phyloP scores from a whole-genome alignment of 2,329 filamentous ascomycete genomes.

The Aspergillus ochraceus region DNA sequence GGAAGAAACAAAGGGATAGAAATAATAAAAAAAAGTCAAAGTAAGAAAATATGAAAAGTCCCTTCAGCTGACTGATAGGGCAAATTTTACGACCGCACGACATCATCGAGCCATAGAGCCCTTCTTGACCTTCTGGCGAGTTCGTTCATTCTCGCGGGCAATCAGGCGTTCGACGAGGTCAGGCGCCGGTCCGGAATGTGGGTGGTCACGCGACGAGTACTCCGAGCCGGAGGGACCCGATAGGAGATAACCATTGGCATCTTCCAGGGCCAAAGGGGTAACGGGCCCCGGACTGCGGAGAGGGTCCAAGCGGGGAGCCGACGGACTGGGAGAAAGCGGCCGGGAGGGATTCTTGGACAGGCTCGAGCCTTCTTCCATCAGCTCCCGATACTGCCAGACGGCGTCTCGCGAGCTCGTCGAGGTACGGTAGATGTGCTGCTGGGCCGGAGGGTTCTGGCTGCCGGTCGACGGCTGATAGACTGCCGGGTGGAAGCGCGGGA shows the following conservation, averaged over 20 bases:
- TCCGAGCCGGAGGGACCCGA: slow-evolving; percentile 30
- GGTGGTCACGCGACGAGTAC: slow-evolving; percentile 20
- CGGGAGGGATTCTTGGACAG: slow-evolving; percentile 30
- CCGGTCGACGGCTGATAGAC: slow-evolving; percentile 39
- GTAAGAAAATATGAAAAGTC: background rate
- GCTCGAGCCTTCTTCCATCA: slow-evolving; percentile 39
- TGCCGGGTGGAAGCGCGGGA: slow-evolving; percentile 49
- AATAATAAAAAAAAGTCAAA: background rate
- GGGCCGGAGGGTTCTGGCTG: slow-evolving; percentile 23
- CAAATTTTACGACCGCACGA: background rate
- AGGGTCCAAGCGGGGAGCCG: slow-evolving; percentile 46
- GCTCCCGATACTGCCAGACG: slow-evolving; percentile 44
- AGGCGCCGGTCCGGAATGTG: slow-evolving; percentile 26
- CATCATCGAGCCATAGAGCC: slow-evolving; percentile 27
- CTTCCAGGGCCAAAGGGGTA: slow-evolving; percentile 45
- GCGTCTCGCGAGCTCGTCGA: slow-evolving; percentile 38
- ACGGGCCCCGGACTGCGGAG: slow-evolving; percentile 48
- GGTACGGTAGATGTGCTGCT: slow-evolving; percentile 34
- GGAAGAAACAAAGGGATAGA: background rate
- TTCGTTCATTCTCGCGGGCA: slow-evolving; percentile 33
- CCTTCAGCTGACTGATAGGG: background rate
- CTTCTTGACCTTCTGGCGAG: slow-evolving; percentile 30
- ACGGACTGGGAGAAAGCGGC: slow-evolving; percentile 34
- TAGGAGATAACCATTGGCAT: slow-evolving; percentile 43
- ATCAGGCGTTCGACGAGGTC: slow-evolving; percentile 37